Base-by-base conservation (phyloP, 1,139 yeast genomes). In the Candida tropicalis region DNA sequence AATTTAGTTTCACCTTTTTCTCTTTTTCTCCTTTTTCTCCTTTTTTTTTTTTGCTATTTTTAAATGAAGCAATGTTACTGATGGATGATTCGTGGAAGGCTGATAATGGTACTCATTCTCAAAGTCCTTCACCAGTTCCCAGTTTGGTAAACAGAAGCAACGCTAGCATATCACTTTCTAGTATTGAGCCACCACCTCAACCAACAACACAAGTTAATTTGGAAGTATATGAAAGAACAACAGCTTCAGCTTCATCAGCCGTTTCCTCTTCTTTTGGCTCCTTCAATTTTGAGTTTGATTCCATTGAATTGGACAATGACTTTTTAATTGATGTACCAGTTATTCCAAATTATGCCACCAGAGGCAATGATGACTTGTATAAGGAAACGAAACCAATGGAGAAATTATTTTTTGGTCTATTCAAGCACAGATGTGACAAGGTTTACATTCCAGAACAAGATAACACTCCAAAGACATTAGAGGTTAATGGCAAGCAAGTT, bases 211-310 rank as follows among this genome's bases (percentile, higher is more conserved):
- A 31, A 18, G n/a, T 27, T 13, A 34, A 13, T 17, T 40, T 43
- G 18, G 46, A 43, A 20, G 32, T 37, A 6, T 43, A 43, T 22
- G 40, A 40, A 8, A 39, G 41, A 22, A 24, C 27, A 24, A 10
- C 43, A 2, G 8, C 26, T 6, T 17, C 39, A 8, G 24, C 18
- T 18, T 26, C 38, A n/a, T 25, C 38, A 17, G 18, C 15, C 5
- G 15, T 31, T 17, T 35, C 28, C 11, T 35, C 38, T n/a, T 31
- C 41, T 6, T 26, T 40, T 13, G 40, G 46, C n/a, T 43, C 46
- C 4, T 43, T 43, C 27, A 43, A 34, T 28, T 32, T 41, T 16
- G 40, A 40, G 18, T 43, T 43, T 37, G 46, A 43, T 33, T 37
- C 44, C 15, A 18, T 43, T 9, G 37, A 35, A 23, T 25, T 43